Evolutionary conservation across 345 rosid genomes (phyloP), one percentile per base, ranked within the genome.

Genomic region (Erucastrum elatum): DNA sequence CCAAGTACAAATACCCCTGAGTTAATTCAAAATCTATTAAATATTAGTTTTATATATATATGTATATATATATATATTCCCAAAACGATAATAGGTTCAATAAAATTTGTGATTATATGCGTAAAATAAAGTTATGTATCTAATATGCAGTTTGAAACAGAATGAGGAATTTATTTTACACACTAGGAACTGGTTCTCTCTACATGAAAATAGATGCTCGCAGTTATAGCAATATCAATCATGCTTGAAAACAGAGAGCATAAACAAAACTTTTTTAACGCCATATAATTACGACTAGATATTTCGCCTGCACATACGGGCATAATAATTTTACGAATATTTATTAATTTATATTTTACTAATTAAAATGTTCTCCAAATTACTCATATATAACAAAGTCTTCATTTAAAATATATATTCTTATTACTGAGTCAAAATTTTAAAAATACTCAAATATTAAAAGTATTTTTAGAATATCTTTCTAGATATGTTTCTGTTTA

Each of bases 51-150:
- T 21, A 21, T 21, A 21, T 21, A 64, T 64, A 55, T 64, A 35
- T 27, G n/a, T n/a, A n/a, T n/a, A 21, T 21, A 21, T 21, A 21
- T 21, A 64, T 64, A 55, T 64, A 35, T 27, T 13, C 51, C 72
- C 16, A 6, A 72, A 78, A 12, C 3, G 30, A 72, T 31, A 41
- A 25, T 26, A 72, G 16, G 74, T 72, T 64, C 70, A 67, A 61
- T 27, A 64, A 49, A 67, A 60, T 33, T 67, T 66, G 10, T n/a
- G 33, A 72, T 72, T 59, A 66, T n/a, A 59, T 59, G 72, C 26
- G 5, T 60, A 0, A 21, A 21, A 21, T 21, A 44, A 63, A 72
- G 3, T 60, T 8, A 67, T 72, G 46, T 46, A 34, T 59, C 39
- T 30, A 16, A 78, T 60, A 44, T 26, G 33, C 64, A 30, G 61